Evolutionary conservation across 306 rosid genomes (phyloP).

Genomic region (Oxytropis ochrocephala): DNA sequence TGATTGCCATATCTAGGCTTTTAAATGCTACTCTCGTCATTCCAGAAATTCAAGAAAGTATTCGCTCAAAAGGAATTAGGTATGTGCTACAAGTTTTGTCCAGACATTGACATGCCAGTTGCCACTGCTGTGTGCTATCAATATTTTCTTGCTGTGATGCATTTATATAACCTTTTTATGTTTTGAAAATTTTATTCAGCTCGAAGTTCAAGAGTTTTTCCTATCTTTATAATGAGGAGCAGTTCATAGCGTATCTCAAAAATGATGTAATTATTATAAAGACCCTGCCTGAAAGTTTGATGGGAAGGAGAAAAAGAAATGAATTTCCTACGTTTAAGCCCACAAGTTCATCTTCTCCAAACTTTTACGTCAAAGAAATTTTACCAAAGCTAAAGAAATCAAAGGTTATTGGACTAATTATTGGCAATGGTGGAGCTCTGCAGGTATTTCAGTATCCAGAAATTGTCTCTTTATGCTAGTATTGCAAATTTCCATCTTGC

Average conservation of each 20-base stretch:
- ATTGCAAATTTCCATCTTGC: background rate
- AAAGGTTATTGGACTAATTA: constrained; percentile 76
- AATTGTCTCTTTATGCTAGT: background rate
- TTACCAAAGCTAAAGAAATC: constrained; percentile 74
- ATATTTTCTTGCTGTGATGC: constrained; percentile 6
- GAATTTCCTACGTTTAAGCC: constrained; percentile 68
- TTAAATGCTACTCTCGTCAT: constrained; percentile 96
- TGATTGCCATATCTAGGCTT: constrained; percentile 87
- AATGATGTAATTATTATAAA: constrained; percentile 63
- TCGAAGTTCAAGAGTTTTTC: constrained; percentile 88
- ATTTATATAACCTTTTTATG: background rate
- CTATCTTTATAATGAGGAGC: constrained; percentile 78
- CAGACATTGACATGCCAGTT: background rate
- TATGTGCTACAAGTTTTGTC: constrained; percentile 26
- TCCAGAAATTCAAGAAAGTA: constrained; percentile 91
- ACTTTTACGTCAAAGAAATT: constrained; percentile 62
- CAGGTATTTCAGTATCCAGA: constrained; percentile 51
- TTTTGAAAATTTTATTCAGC: constrained; percentile 37
- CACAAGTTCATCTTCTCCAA: constrained; percentile 63
- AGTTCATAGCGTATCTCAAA: constrained; percentile 77
- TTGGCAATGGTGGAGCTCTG: constrained; percentile 78
- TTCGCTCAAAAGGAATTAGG: constrained; percentile 81
- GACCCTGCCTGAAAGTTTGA: constrained; percentile 66
- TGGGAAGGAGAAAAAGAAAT: constrained; percentile 60
- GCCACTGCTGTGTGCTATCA: constrained; percentile 4